A percentile compares a stretch with the other conserved stretches of the same genome.
phyloP scores from a whole-genome alignment of 371 early-diverging fungal species.

The Syncephalastrum racemosum region DNA sequence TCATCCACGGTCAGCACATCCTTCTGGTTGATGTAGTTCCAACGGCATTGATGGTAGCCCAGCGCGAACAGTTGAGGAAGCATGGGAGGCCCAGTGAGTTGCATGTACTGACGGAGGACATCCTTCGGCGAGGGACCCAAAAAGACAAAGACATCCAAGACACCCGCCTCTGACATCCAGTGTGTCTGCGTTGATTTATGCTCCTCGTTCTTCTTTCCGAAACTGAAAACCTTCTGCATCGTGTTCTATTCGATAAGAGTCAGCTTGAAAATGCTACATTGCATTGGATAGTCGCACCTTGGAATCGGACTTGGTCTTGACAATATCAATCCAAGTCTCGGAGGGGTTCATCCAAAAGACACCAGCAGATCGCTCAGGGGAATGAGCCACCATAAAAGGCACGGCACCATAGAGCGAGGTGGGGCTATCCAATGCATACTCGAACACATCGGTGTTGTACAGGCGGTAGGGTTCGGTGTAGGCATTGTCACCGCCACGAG shows the following conservation, averaged over 20 bases:
- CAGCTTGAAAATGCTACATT: not conserved
- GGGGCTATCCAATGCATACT: constrained; percentile 90
- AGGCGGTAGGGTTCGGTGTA: constrained; percentile 95
- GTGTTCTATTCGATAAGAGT: constrained; percentile 12
- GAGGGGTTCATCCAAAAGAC: constrained; percentile 92
- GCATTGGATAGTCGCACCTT: constrained; percentile 16
- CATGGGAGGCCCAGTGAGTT: constrained; percentile 78
- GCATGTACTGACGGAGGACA: constrained; percentile 72
- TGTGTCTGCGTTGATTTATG: constrained; percentile 69
- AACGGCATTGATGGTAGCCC: constrained; percentile 93
- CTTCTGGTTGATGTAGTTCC: constrained; percentile 88
- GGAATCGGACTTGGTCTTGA: constrained; percentile 41
- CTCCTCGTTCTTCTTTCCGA: constrained; percentile 16
- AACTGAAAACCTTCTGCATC: constrained; percentile 31
- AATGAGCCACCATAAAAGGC: constrained; percentile 91
- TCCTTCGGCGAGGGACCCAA: constrained; percentile 76
- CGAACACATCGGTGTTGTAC: constrained; percentile 98
- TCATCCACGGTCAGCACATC: constrained; percentile 83
- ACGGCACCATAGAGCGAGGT: constrained; percentile 96
- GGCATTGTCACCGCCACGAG: constrained; percentile 71
- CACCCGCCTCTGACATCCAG: constrained; percentile 94
- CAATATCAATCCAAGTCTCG: constrained; percentile 97
- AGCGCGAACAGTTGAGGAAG: constrained; percentile 91
- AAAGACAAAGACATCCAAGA: constrained; percentile 89
- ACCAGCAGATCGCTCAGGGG: constrained; percentile 62